Evolutionary conservation across 2,329 filamentous ascomycete species (phyloP), one percentile per base, ranked within the genome.

Genomic region (Aureobasidium sp.): DNA sequence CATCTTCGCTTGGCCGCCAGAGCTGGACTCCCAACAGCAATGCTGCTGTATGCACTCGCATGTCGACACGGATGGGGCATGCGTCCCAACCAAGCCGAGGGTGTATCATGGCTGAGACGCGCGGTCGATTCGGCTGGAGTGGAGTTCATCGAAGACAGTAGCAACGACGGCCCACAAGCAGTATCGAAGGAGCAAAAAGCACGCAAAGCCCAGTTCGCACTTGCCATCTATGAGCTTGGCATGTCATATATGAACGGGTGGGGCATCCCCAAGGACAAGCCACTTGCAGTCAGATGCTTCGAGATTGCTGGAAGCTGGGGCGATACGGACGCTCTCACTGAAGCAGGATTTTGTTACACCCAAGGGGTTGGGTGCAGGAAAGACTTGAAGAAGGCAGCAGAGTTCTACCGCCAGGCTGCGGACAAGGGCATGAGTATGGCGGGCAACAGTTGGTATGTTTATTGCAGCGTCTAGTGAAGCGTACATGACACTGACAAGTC

Each of bases 61-160:
- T 97, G 93, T 71, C 85, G 94, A 54, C 94, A 99, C 71, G 94
- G 94, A 53, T 99, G 94, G 94, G 94, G 94, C 19, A 97, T 97
- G 90, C 87, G 92, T 11, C 84, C 91, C 8, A 97, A 96, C 72
- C 91, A 91, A 70, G 82, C 82, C 52, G 94, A 99, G 75, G 94
- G 91, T 8, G 89, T 97, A 0, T 83, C 88, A 68, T 99, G 94
- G 94, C 78, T 99, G 62, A 86, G 91, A 49, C 94, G 92, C 72
- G 94, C 94, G 3, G 91, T 94, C 9, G 90, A 97, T 70, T 87
- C 83, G 60, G 90, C 90, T 4, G 87, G 88, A 62, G 77, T 91
- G 31, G 91, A 96, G 72, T 87, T 95, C 65, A 88, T 89, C 5
- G 90, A 93, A 54, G 89, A 94, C 57, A 89, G 92, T 70, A 85